Evolutionary conservation across 2,329 filamentous ascomycete species (phyloP).

Genomic region (Hymenoscyphus fraxineus): DNA sequence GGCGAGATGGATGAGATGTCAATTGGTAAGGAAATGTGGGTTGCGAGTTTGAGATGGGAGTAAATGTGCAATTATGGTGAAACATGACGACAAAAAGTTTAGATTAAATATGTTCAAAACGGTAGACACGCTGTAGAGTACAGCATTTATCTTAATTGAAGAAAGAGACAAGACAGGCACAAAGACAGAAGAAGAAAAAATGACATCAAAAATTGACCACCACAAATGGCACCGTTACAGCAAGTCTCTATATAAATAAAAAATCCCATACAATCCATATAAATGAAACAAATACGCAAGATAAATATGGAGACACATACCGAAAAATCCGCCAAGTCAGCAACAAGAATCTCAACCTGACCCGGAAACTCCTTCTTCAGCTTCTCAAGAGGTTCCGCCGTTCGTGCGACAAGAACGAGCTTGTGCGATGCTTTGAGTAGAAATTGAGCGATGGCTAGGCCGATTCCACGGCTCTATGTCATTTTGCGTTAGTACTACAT

Average conservation of each 20-base stretch:
- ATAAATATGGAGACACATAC: conserved; percentile 35
- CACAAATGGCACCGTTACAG: no score
- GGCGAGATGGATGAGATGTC: neutral
- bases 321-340: conserved; percentile 51
- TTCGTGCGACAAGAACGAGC: conserved; percentile 56
- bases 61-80: no score
- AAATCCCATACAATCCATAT: neutral
- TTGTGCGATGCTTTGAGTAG: conserved; percentile 53
- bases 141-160: no score
- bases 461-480: conserved; percentile 58
- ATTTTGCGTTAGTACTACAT: neutral
- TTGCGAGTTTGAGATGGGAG: no score
- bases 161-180: no score
- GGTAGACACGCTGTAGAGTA: no score
- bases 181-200: no score
- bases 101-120: no score
- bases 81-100: no score
- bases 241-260: no score
- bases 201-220: no score
- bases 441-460: conserved; percentile 50
- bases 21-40: neutral
- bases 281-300: neutral
- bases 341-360: conserved; percentile 54
- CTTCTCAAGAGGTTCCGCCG: conserved; percentile 44
- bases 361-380: conserved; percentile 50